Percentiles rank a stretch among this genome's conserved stretches.
Evolutionary conservation across 192 early-diverging fungal genomes (phyloP).

Genomic region (Coemansia sp.): DNA sequence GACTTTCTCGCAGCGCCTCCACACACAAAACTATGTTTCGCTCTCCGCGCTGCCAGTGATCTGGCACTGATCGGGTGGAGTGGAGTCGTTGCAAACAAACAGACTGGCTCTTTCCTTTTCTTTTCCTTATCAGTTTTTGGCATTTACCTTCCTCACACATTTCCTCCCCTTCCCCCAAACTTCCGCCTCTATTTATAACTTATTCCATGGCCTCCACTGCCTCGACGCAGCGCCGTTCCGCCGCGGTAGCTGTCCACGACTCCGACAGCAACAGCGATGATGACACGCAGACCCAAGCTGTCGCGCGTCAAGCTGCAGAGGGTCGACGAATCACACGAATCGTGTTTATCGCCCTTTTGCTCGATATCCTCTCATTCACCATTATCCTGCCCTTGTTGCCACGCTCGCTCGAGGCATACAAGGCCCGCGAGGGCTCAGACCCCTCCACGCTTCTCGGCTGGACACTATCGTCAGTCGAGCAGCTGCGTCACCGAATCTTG

Average conservation of each 20-base stretch:
- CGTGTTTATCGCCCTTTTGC: slow-evolving; percentile 83
- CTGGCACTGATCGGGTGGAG: background rate
- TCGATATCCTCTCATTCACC: slow-evolving; percentile 97
- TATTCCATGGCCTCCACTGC: background rate
- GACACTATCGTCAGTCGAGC: slow-evolving; percentile 12
- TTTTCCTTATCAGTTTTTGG: background rate
- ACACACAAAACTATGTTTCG: background rate
- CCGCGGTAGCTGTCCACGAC: background rate
- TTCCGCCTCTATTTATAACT: background rate
- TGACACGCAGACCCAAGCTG: background rate
- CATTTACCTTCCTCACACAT: background rate
- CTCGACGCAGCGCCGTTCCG: background rate
- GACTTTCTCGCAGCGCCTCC: background rate
- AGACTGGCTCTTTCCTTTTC: background rate
- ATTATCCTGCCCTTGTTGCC: slow-evolving; percentile 96
- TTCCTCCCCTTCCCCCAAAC: background rate
- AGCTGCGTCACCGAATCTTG: slow-evolving; percentile 31
- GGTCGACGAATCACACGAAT: slow-evolving; percentile 47
- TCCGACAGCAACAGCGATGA: background rate
- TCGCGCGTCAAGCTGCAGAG: slow-evolving; percentile 10
- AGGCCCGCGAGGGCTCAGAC: slow-evolving; percentile 54
- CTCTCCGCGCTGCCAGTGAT: background rate
- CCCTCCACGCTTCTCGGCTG: slow-evolving; percentile 48
- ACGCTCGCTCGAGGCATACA: slow-evolving; percentile 86
- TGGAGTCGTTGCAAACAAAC: background rate